These are phyloP conservation scores for Globisporangium rhizosaccharum DNA, from an alignment of 352 stramenopile species.

Conservation along the genomic window DNA sequence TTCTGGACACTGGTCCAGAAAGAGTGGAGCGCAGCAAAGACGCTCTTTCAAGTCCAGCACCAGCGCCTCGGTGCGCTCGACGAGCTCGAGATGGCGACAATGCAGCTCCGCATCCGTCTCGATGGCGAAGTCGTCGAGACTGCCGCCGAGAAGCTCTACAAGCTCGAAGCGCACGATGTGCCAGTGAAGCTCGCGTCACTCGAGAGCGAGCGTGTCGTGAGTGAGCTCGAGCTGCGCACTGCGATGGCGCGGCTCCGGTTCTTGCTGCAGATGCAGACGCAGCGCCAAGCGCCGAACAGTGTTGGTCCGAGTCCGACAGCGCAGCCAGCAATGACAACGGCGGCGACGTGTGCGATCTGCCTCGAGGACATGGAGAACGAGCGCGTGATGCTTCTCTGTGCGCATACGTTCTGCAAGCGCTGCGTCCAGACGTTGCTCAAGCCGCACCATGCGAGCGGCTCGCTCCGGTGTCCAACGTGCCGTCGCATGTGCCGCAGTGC, in stretches of 20 bases:
- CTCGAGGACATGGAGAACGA: slow-evolving; percentile 57
- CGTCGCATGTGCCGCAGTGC: slow-evolving; percentile 24
- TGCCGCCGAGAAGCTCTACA: slow-evolving; percentile 47
- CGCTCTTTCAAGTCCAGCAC: slow-evolving; percentile 66
- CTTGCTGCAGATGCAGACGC: slow-evolving; percentile 38
- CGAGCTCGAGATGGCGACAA: slow-evolving; percentile 73
- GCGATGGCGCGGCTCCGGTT: slow-evolving; percentile 60
- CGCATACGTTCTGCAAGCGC: slow-evolving; percentile 71
- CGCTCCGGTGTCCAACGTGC: slow-evolving; percentile 56
- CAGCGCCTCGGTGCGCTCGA: slow-evolving; percentile 65
- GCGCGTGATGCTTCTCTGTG: slow-evolving; percentile 77
- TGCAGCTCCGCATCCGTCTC: slow-evolving; percentile 50
- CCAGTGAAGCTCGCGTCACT: slow-evolving; percentile 28
- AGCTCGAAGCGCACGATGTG: slow-evolving; percentile 42
- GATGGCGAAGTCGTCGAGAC: slow-evolving; percentile 33
- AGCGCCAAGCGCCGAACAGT: background rate
- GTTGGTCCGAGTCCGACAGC: too few relatives aligned
- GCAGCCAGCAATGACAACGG: background rate
- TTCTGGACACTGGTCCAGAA: slow-evolving; percentile 41
- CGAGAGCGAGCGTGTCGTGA: slow-evolving; percentile 36
- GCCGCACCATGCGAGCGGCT: slow-evolving; percentile 14
- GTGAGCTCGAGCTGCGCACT: slow-evolving; percentile 37
- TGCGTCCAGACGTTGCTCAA: slow-evolving; percentile 40
- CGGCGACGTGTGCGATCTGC: slow-evolving; percentile 63
- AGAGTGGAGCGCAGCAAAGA: slow-evolving; percentile 52